Evolutionary conservation across 257 asterid genomes (phyloP), one percentile per base, ranked within the genome.

Genomic region (Galeopsis tetrahit): DNA sequence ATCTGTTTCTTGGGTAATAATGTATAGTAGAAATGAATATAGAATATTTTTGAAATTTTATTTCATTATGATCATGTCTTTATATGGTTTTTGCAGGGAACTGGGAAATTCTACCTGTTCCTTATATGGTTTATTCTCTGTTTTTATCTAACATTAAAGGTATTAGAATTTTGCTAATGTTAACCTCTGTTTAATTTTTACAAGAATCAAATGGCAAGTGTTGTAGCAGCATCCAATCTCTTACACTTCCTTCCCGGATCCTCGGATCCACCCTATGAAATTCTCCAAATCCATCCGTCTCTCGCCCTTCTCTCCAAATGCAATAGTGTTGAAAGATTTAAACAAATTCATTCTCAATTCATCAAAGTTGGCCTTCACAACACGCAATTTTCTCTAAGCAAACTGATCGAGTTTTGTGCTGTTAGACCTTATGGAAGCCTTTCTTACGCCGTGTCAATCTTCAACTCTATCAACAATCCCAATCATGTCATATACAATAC

Each of bases 341-440:
- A 38, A 66, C 85, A 75, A 66, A 70, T 81, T 71, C 88, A 80
- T 31, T 68, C 80, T 0, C 88, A 81, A 2, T 78, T 83, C 78
- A 72, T 83, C 70, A 83, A 81, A 44, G 78, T 83, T 7, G 88
- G 85, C 76, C 88, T 83, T 53, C 88, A 83, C 83, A 83, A 81
- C 71, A 80, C 88, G 2, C 85, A 83, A 7, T 83, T 78, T 43
- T 85, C 82, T 0, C 59, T 69, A 2, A 83, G 88, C 75, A 83
- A 83, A 34, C 78, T 83, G 6, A 62, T 83, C 32, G 82, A 80
- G 58, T 83, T 83, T 73, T 83, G 85, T 35, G 85, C 85, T 10
- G 55, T 83, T 33, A 78, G 77, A 78, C 85, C 88, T 15, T 21
- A 65, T 9, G 88, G 88, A 6, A 72, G 53, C 72, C 82, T 81